Conservation (phyloP, 495 filamentous ascomycete species). For the Xylaria castorea region DNA sequence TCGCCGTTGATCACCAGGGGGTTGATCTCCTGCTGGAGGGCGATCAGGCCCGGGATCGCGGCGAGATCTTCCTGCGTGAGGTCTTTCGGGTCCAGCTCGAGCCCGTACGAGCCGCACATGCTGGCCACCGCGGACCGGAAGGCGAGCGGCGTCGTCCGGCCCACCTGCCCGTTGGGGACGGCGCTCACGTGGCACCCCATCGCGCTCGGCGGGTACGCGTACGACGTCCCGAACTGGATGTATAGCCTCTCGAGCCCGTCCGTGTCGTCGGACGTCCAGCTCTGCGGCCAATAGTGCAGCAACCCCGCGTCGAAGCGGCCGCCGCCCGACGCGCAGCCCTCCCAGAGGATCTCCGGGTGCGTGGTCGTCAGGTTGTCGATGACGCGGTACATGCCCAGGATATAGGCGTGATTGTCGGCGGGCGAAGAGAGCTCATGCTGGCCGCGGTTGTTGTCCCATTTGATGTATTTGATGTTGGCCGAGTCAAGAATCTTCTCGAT, state of each 20-base stretch:
- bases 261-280: slow-evolving; percentile 65
- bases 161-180: slow-evolving; percentile 59
- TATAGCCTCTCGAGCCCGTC: slow-evolving; percentile 58
- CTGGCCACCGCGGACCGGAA: slow-evolving; percentile 64
- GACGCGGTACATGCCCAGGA: slow-evolving; percentile 61
- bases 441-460: slow-evolving; percentile 66
- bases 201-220: slow-evolving; percentile 60
- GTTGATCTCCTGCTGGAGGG: slow-evolving; percentile 56
- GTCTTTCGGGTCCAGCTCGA: slow-evolving; percentile 58
- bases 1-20: slow-evolving; percentile 58
- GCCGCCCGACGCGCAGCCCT: slow-evolving; percentile 64
- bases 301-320: slow-evolving; percentile 62
- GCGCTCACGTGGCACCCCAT: slow-evolving; percentile 65
- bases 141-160: slow-evolving; percentile 52
- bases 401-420: slow-evolving; percentile 56
- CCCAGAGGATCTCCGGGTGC: slow-evolving; percentile 63
- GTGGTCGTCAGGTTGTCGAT: slow-evolving; percentile 58
- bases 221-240: slow-evolving; percentile 63
- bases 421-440: slow-evolving; percentile 60
- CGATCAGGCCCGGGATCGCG: slow-evolving; percentile 54
- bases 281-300: slow-evolving; percentile 63
- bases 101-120: slow-evolving; percentile 64
- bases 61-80: slow-evolving; percentile 52
- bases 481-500: slow-evolving; percentile 55
- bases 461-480: slow-evolving; percentile 59